Evolutionary conservation across 2,329 filamentous ascomycete species (phyloP).

Genomic region (Phaeosphaeria sp.): DNA sequence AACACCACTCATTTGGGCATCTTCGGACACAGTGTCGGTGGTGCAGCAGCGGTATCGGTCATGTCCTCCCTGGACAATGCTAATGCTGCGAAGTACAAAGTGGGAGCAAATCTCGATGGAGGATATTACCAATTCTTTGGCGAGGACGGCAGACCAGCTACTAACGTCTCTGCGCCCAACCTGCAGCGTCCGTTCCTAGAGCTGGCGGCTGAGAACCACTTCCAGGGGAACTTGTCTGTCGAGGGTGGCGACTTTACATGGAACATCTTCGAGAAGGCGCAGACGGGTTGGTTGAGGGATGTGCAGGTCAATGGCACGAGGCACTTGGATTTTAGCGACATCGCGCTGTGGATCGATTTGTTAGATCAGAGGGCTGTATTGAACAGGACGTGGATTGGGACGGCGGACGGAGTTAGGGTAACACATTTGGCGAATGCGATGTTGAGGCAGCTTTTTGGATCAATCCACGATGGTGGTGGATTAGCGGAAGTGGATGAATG

Average conservation of each 20-base stretch:
- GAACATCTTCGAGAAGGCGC: background rate
- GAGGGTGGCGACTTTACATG: background rate
- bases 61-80: background rate
- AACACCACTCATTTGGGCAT: slow-evolving; percentile 8
- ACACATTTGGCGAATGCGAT: background rate
- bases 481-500: slow-evolving; percentile 2
- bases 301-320: slow-evolving; percentile 1
- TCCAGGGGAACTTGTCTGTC: background rate
- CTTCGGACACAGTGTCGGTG: slow-evolving; percentile 22
- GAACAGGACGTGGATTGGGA: slow-evolving; percentile 1
- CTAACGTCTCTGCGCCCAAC: background rate
- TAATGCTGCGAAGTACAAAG: background rate
- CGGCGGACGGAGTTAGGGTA: background rate
- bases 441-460: slow-evolving; percentile 1
- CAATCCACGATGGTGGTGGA: background rate
- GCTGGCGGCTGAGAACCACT: background rate
- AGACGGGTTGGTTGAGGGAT: slow-evolving; percentile 4
- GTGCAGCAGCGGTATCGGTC: slow-evolving; percentile 7
- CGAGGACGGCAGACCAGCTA: background rate
- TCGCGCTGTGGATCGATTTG: slow-evolving; percentile 5
- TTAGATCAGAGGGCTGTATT: background rate
- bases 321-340: slow-evolving; percentile 4
- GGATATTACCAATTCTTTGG: background rate
- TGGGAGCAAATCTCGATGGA: slow-evolving; percentile 10
- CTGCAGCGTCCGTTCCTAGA: background rate